phyloP scores from a whole-genome alignment of 2,329 filamentous ascomycete genomes.

The Cladosporium sp. region DNA sequence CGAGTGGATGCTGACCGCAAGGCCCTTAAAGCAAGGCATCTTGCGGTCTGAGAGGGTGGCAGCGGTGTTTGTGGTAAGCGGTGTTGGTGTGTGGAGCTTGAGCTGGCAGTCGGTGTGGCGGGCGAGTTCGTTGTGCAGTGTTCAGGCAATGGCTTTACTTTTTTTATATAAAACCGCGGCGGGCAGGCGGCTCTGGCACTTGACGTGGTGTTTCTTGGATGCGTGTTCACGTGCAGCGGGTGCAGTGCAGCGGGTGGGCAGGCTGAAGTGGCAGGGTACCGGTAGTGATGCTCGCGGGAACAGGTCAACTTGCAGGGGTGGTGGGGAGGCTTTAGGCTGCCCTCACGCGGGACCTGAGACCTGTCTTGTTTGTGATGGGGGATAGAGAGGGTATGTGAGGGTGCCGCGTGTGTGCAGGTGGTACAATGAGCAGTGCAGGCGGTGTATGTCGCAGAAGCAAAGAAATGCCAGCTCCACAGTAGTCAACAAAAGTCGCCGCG shows the following conservation, averaged over 20 bases:
- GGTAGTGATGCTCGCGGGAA: neutral
- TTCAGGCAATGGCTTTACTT: neutral
- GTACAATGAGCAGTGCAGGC: neutral
- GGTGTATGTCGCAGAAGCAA: neutral
- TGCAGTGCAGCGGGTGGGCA: neutral
- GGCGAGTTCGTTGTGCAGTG: neutral
- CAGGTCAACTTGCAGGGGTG: neutral
- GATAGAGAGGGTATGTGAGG: neutral
- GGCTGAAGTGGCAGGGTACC: neutral
- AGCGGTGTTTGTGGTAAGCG: conserved; percentile 6
- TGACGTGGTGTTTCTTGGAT: conserved; percentile 3
- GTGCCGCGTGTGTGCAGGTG: neutral
- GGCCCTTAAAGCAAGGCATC: conserved; percentile 98
- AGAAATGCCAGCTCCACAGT: neutral
- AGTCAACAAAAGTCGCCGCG: conserved; percentile 3
- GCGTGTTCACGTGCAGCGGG: neutral
- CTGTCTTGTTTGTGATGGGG: neutral
- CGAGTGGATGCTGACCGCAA: conserved; percentile 93
- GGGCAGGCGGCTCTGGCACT: neutral
- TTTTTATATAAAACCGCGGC: neutral
- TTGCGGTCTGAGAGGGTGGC: conserved; percentile 23
- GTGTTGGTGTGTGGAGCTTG: neutral
- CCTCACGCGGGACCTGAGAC: neutral
- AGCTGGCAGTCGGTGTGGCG: neutral
- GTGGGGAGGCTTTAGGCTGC: neutral